Evolutionary conservation across 805 yeast species (phyloP).

Genomic region (Nakazawaea molendinolei): DNA sequence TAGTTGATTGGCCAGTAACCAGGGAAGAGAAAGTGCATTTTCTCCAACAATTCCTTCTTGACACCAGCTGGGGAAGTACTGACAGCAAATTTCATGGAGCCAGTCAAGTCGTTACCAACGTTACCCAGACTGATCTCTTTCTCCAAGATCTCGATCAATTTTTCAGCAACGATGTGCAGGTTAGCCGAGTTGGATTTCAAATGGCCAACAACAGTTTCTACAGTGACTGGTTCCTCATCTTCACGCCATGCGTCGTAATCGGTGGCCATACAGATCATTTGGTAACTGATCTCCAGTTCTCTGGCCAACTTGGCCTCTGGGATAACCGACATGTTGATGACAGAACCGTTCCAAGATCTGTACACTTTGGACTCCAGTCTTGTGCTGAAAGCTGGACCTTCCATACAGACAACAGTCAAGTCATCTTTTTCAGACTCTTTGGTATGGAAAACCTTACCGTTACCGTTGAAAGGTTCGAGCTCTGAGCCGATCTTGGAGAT

Average conservation of each 20-base stretch:
- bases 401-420: conserved; percentile 90
- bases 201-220: conserved; percentile 93
- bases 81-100: conserved; percentile 75
- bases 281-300: conserved; percentile 95
- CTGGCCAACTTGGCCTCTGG: conserved; percentile 98
- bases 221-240: conserved; percentile 92
- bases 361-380: conserved; percentile 92
- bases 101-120: conserved; percentile 65
- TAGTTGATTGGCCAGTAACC: conserved; percentile 66
- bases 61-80: conserved; percentile 72
- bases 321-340: conserved; percentile 92
- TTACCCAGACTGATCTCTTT: conserved; percentile 49
- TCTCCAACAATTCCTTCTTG: conserved; percentile 63
- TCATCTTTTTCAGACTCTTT: conserved; percentile 64
- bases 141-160: conserved; percentile 61
- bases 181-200: conserved; percentile 80
- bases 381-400: conserved; percentile 97
- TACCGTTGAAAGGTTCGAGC: conserved; percentile 44
- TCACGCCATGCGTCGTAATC: conserved; percentile 99
- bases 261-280: conserved; percentile 98
- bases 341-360: conserved; percentile 84
- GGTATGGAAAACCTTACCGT: conserved; percentile 52
- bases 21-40: conserved; percentile 84
- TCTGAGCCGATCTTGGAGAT: conserved; percentile 44
- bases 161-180: conserved; percentile 72